These are phyloP conservation scores for Whalleya microplaca DNA, from an alignment of 2,329 filamentous ascomycete species.

Conservation along the genomic window DNA sequence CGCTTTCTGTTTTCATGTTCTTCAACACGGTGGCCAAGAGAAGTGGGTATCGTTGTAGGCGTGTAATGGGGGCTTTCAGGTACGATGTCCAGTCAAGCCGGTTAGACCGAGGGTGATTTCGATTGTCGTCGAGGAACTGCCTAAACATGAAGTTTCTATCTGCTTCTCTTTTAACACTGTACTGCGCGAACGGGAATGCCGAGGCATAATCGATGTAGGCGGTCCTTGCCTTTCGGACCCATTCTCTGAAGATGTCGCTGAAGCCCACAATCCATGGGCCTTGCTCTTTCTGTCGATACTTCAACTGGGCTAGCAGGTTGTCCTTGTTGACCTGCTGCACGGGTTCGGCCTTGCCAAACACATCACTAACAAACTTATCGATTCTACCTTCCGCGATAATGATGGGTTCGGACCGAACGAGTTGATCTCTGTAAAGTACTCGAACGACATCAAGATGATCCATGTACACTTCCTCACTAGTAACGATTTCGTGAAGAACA, in stretches of 20 bases:
- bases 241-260: slow-evolving; percentile 96
- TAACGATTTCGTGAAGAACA: slow-evolving; percentile 92
- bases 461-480: slow-evolving; percentile 90
- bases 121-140: slow-evolving; percentile 80
- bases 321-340: slow-evolving; percentile 93
- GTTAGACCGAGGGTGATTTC: slow-evolving; percentile 76
- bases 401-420: slow-evolving; percentile 72
- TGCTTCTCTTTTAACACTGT: slow-evolving; percentile 80
- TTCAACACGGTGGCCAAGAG: slow-evolving; percentile 82
- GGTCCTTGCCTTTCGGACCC: slow-evolving; percentile 90
- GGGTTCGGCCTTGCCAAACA: slow-evolving; percentile 89
- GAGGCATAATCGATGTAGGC: slow-evolving; percentile 93
- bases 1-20: slow-evolving; percentile 80
- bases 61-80: slow-evolving; percentile 89
- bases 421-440: slow-evolving; percentile 81
- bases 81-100: slow-evolving; percentile 94
- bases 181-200: slow-evolving; percentile 81
- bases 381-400: slow-evolving; percentile 80
- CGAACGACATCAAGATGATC: slow-evolving; percentile 85
- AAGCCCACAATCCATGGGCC: slow-evolving; percentile 93
- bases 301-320: slow-evolving; percentile 87
- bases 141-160: slow-evolving; percentile 85
- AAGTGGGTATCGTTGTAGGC: slow-evolving; percentile 87
- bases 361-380: slow-evolving; percentile 77
- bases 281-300: slow-evolving; percentile 95